Base-by-base conservation (phyloP, 2,329 filamentous ascomycete species). In the Fonsecaea monophora region DNA sequence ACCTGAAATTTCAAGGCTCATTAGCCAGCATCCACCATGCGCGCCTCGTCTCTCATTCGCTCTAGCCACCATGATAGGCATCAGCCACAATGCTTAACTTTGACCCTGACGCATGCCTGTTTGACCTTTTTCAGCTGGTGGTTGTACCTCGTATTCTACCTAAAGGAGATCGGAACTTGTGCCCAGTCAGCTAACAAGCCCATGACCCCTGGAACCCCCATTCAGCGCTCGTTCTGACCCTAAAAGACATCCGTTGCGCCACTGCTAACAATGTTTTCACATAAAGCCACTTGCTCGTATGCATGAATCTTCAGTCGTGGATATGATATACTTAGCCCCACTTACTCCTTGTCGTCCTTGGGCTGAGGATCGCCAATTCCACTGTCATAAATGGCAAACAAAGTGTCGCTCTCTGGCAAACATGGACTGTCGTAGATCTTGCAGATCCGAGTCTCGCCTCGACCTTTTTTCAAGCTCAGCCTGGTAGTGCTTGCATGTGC, bases 371-470 rank as follows among this genome's bases (percentile, higher is more conserved):
- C 95, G 34, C 92, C 92, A 75, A 99, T 99, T 53, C 95, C 95
- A 77, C 97, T 93, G 79, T 98, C 96, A 65, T 92, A 92, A 77
- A 99, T 99, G 55, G 95, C 94, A 81, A 99, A 99, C 73, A 98
- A 81, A 76, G 92, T 96, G 78, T 99, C 96, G 74, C 92, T 96
- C 81, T 99, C 95, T 0, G 95, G 95, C 71, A 99, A 82, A 79
- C 95, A 99, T 1, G 95, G 95, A 74, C 94, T 98, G 80, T 99
- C 96, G 77, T 99, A 99, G 69, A 99, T 99, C 84, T 98, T 99
- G 82, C 95, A 97, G 72, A 99, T 92, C 82, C 95, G 88, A 25
- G 95, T 99, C 84, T 99, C 95, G 35, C 87, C 95, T 63, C 95
- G 86, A 1, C 95, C 96, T 80, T 99, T 99, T 83, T 97, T 97